Evolutionary conservation across 2,329 filamentous ascomycete genomes (phyloP).

Genomic region (Colletotrichum sp.): DNA sequence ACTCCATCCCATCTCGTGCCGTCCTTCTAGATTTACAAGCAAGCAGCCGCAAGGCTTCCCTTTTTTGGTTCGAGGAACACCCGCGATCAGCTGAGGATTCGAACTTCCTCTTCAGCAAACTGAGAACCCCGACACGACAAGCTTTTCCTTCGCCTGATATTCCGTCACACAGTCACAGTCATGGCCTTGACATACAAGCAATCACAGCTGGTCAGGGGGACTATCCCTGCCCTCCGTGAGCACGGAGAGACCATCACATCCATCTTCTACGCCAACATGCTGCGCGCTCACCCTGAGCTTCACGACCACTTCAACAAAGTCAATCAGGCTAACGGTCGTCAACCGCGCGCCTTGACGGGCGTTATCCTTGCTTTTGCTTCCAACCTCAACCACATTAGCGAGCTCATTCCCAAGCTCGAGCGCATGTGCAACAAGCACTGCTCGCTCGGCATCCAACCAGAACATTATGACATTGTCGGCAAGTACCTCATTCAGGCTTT

Average conservation of each 20-base stretch:
- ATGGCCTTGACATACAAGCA: constrained; percentile 58
- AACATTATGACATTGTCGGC: constrained; percentile 74
- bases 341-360: constrained; percentile 26
- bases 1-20: background rate
- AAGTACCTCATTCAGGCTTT: constrained; percentile 72
- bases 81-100: background rate
- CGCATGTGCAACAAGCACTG: constrained; percentile 75
- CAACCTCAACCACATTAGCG: constrained; percentile 68
- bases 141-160: background rate
- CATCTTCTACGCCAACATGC: constrained; percentile 75
- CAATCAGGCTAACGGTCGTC: constrained; percentile 26
- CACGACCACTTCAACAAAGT: constrained; percentile 69
- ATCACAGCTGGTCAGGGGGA: constrained; percentile 69
- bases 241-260: constrained; percentile 72
- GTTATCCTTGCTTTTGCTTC: constrained; percentile 71
- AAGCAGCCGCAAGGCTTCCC: background rate
- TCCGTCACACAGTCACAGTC: background rate
- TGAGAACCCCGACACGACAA: background rate
- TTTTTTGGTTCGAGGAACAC: background rate
- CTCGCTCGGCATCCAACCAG: constrained; percentile 68
- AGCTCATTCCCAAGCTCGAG: constrained; percentile 57
- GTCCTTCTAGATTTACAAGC: background rate
- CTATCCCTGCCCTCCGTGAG: constrained; percentile 69
- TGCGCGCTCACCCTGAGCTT: constrained; percentile 67
- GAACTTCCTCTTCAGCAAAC: background rate